Base-by-base conservation (phyloP, 257 asterid genomes). In the Solanum sparsipilum region DNA sequence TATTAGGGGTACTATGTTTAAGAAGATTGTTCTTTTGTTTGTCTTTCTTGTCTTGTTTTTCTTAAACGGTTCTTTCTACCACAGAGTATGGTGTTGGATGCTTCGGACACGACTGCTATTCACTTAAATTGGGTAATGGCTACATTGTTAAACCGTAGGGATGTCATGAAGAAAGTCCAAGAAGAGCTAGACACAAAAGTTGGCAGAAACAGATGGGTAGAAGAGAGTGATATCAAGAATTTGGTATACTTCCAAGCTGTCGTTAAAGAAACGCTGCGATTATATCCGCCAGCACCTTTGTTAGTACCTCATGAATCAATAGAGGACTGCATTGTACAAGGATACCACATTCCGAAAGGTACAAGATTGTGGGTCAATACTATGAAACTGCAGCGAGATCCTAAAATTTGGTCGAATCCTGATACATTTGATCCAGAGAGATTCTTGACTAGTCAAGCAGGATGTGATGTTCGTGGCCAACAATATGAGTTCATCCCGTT, bases 171-270 rank as follows among this genome's bases (percentile, higher is more conserved):
- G 41, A 84, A 84, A 84, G 73, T 21, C 52, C 86, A 84, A 84
- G 73, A 84, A 32, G 86, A 84, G 34, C 86, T 84, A 32, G 86
- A 84, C 86, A n/a, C 74, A 58, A 58, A 32, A 84, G 52, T 84
- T 63, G 74, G 86, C 71, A 84, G 74, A 84, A 63, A 84, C 48
- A 84, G 86, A 84, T 84, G 86, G 86, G 23, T 58, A 84, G 86
- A 84, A 63, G 86, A 84, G 44, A 31, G 73, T 63, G 86, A 84
- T n/a, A 56, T 84, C 16, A 63, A 56, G 52, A 84, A 84, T 32
- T 84, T 84, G 34, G 74, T 84, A 5, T 58, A 84, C 21, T 63
- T 84, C 74, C 86, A 84, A 84, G 52, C 86, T 56, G 76, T 65
- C 9, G 35, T 84, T 65, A 84, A 84, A 35, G 87, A 84, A 34